Evolutionary conservation across 1,139 yeast genomes (phyloP).

Genomic region (Kurtzmaniella quercitrusa): DNA sequence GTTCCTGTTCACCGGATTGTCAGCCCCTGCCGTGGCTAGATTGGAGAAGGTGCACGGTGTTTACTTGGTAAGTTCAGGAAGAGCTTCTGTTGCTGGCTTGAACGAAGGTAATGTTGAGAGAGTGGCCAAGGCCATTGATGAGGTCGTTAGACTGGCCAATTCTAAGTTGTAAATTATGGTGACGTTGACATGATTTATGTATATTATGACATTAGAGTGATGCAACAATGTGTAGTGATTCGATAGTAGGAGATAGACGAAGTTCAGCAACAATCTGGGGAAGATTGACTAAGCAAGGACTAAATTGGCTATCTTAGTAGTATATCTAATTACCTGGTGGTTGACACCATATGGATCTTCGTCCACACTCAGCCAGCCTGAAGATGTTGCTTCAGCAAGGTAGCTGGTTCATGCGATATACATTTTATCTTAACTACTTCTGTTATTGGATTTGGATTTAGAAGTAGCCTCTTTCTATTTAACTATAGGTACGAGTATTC

Average conservation of each 20-base stretch:
- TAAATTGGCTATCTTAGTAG: too few relatives aligned
- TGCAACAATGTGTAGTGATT: background rate
- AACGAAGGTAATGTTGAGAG: constrained; percentile 73
- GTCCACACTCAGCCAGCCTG: too few relatives aligned
- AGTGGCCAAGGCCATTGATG: constrained; percentile 81
- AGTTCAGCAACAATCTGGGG: too few relatives aligned
- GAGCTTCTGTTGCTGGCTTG: constrained; percentile 93
- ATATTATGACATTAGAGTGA: background rate
- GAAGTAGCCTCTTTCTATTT: too few relatives aligned
- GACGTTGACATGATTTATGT: background rate
- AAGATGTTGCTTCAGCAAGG: too few relatives aligned
- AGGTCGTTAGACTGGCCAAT: constrained; percentile 53
- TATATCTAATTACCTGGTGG: too few relatives aligned
- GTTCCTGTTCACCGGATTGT: constrained; percentile 92
- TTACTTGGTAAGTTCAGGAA: constrained; percentile 75
- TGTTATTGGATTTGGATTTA: too few relatives aligned
- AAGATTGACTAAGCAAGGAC: background rate
- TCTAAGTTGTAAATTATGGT: constrained; percentile 24
- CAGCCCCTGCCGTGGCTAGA: constrained; percentile 72
- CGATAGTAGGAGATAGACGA: too few relatives aligned
- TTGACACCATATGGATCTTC: too few relatives aligned
- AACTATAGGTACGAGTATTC: too few relatives aligned
- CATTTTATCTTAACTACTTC: too few relatives aligned
- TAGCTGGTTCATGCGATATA: too few relatives aligned
- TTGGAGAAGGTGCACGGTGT: constrained; percentile 77